These are phyloP conservation scores for Polytrichum formosum DNA, from an alignment of 225 moss, liverwort and hornwort species.

Conservation along the genomic window DNA sequence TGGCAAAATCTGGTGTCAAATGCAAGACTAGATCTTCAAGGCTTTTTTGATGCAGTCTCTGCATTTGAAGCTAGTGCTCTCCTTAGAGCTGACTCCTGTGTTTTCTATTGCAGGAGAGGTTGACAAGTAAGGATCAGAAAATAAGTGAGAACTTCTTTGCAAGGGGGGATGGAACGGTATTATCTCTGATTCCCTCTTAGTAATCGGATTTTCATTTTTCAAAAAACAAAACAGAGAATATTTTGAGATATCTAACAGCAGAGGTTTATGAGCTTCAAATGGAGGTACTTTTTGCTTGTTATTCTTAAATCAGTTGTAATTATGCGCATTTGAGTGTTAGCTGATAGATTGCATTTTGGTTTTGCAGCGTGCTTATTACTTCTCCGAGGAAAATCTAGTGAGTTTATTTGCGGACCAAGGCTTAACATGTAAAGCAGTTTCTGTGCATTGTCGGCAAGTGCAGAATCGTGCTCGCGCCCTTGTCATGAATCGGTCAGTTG, in stretches of 20 bases:
- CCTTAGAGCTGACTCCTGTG: background rate
- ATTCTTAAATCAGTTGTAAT: no score
- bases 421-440: constrained; percentile 65
- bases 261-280: no score
- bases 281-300: no score
- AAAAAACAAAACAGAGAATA: no score
- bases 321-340: no score
- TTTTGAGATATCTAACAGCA: no score
- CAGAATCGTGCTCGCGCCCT: constrained; percentile 72
- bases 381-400: constrained; percentile 67
- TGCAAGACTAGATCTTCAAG: no score
- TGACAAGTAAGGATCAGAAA: constrained; percentile 80
- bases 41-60: no score
- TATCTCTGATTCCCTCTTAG: no score
- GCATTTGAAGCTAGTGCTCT: background rate
- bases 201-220: no score
- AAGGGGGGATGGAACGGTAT: constrained; percentile 96
- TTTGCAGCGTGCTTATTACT: constrained; percentile 86
- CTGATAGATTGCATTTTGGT: constrained; percentile 8
- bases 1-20: no score
- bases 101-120: constrained; percentile 63
- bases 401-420: constrained; percentile 58
- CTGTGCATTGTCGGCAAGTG: constrained; percentile 67
- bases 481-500: constrained; percentile 76
- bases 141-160: constrained; percentile 96